phyloP scores from a whole-genome alignment of 176 grass and related monocot species.

The Carex scoparia region DNA sequence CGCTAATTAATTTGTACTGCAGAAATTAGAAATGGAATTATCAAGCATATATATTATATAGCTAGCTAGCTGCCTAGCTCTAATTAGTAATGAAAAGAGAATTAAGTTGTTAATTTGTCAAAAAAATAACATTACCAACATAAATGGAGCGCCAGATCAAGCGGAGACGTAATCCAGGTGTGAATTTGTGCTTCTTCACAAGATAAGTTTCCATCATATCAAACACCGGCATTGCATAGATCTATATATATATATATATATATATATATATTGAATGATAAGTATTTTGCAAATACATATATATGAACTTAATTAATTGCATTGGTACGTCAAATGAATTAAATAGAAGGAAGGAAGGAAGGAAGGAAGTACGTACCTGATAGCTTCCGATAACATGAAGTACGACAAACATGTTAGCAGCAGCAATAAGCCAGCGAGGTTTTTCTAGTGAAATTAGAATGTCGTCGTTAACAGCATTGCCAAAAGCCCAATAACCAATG shows the following conservation, averaged over 20 bases:
- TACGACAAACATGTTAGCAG: slow-evolving; percentile 35
- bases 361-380: slow-evolving; percentile 18
- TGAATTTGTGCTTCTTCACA: slow-evolving; percentile 14
- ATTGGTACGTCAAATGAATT: no score
- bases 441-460: slow-evolving; percentile 40
- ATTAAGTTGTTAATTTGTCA: no score
- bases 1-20: not conserved
- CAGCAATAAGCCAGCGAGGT: slow-evolving; percentile 40
- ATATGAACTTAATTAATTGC: no score
- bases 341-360: no score
- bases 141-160: slow-evolving; percentile 8
- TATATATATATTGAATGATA: no score
- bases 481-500: slow-evolving; percentile 50
- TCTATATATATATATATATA: not conserved
- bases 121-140: slow-evolving; percentile 20
- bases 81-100: no score
- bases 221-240: slow-evolving; percentile 48
- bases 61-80: no score
- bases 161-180: slow-evolving; percentile 9
- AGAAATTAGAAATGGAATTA: not conserved
- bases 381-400: slow-evolving; percentile 52
- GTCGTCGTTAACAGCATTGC: slow-evolving; percentile 34
- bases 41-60: no score
- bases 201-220: slow-evolving; percentile 47
- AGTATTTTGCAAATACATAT: no score